Percentiles rank a stretch among this genome's conserved stretches.
These are phyloP conservation scores for Daldinia eschscholtzii DNA, from an alignment of 2,329 filamentous ascomycete genomes.

Conservation along the genomic window DNA sequence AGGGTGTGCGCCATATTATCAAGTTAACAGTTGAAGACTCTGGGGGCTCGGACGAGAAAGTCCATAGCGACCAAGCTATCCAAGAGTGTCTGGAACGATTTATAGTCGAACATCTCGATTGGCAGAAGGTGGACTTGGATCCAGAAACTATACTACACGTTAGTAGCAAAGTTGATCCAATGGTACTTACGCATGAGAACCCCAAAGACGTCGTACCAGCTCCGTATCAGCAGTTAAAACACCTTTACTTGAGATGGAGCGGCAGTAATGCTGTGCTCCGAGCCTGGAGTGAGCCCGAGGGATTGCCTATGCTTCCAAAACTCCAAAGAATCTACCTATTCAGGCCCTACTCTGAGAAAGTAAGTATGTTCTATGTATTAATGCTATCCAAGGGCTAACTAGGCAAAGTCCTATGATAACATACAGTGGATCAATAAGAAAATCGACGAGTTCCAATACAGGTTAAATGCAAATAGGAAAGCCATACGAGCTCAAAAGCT, in stretches of 20 bases:
- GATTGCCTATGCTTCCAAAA: conserved; percentile 5
- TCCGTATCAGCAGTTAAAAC: conserved; percentile 1
- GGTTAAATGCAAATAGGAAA: neutral
- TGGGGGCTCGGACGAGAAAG: neutral
- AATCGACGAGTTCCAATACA: neutral
- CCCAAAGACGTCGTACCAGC: neutral
- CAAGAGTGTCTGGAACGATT: conserved; percentile 11
- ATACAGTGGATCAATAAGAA: neutral
- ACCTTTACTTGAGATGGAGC: conserved; percentile 15
- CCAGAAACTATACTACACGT: conserved; percentile 19
- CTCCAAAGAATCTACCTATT: neutral
- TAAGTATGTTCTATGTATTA: neutral
- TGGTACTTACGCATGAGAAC: neutral
- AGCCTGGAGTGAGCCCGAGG: conserved; percentile 18
- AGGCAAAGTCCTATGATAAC: neutral
- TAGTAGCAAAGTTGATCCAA: conserved; percentile 5
- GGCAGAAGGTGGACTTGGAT: conserved; percentile 22
- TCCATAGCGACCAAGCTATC: conserved; percentile 18
- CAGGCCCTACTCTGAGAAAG: neutral
- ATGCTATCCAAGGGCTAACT: neutral
- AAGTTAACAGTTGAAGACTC: neutral
- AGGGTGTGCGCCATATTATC: neutral
- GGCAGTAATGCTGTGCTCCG: conserved; percentile 16
- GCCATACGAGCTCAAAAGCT: neutral
- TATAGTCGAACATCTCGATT: conserved; percentile 17